A percentile compares a stretch with the other conserved stretches of the same genome.
Evolutionary conservation across 306 rosid species (phyloP).

Genomic region (Urtica urens): DNA sequence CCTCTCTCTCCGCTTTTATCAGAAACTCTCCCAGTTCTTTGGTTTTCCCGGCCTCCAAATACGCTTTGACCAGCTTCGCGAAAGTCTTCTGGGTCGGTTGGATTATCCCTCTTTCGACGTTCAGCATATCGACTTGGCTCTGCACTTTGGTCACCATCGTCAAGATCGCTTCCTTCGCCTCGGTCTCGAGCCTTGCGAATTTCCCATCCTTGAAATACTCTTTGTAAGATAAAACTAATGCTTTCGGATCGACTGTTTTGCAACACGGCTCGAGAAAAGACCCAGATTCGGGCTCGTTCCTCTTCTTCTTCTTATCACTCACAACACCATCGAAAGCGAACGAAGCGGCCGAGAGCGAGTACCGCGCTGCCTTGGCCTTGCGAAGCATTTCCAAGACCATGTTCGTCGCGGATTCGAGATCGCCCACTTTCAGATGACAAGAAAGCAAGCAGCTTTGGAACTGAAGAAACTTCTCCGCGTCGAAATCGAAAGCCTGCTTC

Average conservation of each 20-base stretch:
- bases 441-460: slow-evolving; percentile 61
- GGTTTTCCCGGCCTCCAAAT: slow-evolving; percentile 64
- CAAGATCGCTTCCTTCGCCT: slow-evolving; percentile 41
- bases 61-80: slow-evolving; percentile 67
- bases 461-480: slow-evolving; percentile 51
- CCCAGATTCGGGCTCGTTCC: no score
- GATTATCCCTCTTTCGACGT: slow-evolving; percentile 53
- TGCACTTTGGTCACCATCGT: slow-evolving; percentile 53
- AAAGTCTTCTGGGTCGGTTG: slow-evolving; percentile 67
- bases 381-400: slow-evolving; percentile 79
- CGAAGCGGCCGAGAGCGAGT: slow-evolving; percentile 48
- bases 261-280: no score
- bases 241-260: slow-evolving; percentile 10
- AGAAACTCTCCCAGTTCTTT: slow-evolving; percentile 73
- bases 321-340: slow-evolving; percentile 22
- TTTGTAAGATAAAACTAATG: slow-evolving; percentile 27
- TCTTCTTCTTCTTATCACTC: slow-evolving; percentile 19
- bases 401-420: slow-evolving; percentile 60
- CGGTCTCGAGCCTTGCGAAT: slow-evolving; percentile 46
- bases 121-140: slow-evolving; percentile 45
- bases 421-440: slow-evolving; percentile 80
- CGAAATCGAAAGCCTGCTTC: slow-evolving; percentile 57
- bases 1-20: slow-evolving; percentile 53
- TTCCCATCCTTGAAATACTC: slow-evolving; percentile 43
- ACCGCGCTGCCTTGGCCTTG: slow-evolving; percentile 60